Conservation (phyloP, 2,329 filamentous ascomycete species). For the Myriangium duriaei region DNA sequence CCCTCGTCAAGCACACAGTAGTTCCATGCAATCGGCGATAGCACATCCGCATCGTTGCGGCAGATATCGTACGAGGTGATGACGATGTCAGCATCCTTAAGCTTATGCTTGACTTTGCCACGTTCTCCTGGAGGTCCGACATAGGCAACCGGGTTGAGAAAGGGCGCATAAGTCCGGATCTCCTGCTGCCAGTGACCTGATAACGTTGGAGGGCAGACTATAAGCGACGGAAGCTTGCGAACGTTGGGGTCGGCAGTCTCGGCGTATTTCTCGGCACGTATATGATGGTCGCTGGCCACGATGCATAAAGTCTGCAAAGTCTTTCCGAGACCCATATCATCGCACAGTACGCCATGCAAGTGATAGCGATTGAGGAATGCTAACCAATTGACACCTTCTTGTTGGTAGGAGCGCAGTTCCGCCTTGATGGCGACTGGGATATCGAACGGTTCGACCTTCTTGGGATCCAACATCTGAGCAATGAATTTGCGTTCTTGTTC, state of each 20-base stretch:
- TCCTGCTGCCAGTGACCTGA: constrained; percentile 99
- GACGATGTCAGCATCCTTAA: constrained; percentile 76
- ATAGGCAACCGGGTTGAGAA: constrained; percentile 79
- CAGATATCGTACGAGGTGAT: constrained; percentile 98
- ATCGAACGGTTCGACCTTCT: constrained; percentile 87
- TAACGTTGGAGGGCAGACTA: constrained; percentile 89
- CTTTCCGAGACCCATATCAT: constrained; percentile 98
- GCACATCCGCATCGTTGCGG: constrained; percentile 80
- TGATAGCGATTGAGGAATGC: constrained; percentile 97
- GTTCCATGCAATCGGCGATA: constrained; percentile 82
- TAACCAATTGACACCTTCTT: constrained; percentile 98
- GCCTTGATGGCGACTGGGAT: constrained; percentile 97
- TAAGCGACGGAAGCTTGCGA: constrained; percentile 73
- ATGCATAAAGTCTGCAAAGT: constrained; percentile 96
- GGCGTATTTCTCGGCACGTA: constrained; percentile 79
- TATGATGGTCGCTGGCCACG: constrained; percentile 91
- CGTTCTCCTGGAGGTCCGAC: constrained; percentile 80
- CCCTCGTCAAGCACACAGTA: constrained; percentile 96
- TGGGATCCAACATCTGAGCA: constrained; percentile 85
- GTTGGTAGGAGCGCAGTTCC: constrained; percentile 89
- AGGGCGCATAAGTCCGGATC: constrained; percentile 88
- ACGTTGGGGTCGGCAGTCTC: constrained; percentile 69
- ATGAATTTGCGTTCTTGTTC: constrained; percentile 96
- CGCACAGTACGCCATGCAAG: constrained; percentile 92
- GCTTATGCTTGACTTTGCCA: constrained; percentile 52